Conservation (phyloP, 2,329 filamentous ascomycete species). For the Mollisia scopiformis region DNA sequence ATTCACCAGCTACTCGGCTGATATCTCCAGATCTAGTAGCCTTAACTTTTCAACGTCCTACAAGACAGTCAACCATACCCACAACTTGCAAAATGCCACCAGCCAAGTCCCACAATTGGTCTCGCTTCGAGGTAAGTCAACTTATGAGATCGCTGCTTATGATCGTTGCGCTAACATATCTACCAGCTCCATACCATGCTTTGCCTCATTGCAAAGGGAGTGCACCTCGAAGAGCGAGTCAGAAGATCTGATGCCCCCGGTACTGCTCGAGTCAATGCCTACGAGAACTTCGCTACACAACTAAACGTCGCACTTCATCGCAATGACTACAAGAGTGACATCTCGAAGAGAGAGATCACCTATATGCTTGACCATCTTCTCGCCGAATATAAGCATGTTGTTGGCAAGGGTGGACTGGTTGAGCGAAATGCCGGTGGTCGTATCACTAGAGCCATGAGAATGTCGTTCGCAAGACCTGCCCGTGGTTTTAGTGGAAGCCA, state of each 20-base stretch:
- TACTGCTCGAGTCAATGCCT: conserved; percentile 10
- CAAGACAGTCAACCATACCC: background rate
- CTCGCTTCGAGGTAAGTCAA: conserved; percentile 19
- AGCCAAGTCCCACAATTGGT: conserved; percentile 18
- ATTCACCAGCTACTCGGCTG: too few species aligned
- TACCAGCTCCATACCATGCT: conserved; percentile 31
- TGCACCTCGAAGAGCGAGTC: conserved; percentile 24
- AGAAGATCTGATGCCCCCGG: conserved; percentile 20
- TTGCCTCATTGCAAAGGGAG: conserved; percentile 30
- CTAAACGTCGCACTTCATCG: conserved; percentile 37
- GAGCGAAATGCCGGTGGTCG: conserved; percentile 25
- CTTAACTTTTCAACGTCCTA: too few species aligned
- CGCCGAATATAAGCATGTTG: conserved; percentile 24
- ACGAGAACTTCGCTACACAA: conserved; percentile 32
- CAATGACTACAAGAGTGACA: conserved; percentile 24
- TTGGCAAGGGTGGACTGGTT: conserved; percentile 29
- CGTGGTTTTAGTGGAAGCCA: conserved; percentile 28
- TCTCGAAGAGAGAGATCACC: conserved; percentile 31
- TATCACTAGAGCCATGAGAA: conserved; percentile 34
- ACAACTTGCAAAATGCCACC: background rate
- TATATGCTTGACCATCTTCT: conserved; percentile 33
- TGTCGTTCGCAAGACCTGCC: conserved; percentile 19
- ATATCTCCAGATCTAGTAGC: too few species aligned
- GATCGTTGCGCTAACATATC: background rate
- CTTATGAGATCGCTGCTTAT: background rate